phyloP scores from a whole-genome alignment of 2,329 filamentous ascomycete species.

The Trichoderma koningiopsis region DNA sequence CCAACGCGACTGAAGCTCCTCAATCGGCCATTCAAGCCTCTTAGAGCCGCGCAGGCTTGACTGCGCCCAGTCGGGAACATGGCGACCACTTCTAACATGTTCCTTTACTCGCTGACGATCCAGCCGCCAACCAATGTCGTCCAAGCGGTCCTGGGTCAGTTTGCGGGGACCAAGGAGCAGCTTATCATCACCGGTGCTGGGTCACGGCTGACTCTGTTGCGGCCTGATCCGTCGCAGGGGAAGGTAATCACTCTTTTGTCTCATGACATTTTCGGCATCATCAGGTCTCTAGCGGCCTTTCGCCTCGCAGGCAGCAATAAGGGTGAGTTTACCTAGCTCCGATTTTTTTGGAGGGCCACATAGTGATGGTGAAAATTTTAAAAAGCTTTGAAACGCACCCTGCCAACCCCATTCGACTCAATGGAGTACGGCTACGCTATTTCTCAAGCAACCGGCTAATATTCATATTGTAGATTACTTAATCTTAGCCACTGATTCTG shows the following conservation, averaged over 20 bases:
- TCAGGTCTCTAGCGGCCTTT: slow-evolving; percentile 85
- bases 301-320: slow-evolving; percentile 91
- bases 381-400: slow-evolving; percentile 32
- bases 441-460: slow-evolving; percentile 34
- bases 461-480: slow-evolving; percentile 73
- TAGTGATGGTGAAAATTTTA: slow-evolving; percentile 26
- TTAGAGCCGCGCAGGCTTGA: slow-evolving; percentile 52
- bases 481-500: slow-evolving; percentile 92
- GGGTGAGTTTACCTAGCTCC: slow-evolving; percentile 66
- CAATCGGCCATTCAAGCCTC: slow-evolving; percentile 35
- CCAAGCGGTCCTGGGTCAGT: slow-evolving; percentile 91
- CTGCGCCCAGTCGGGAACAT: slow-evolving; percentile 62
- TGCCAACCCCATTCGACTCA: slow-evolving; percentile 28
- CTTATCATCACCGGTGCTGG: slow-evolving; percentile 94
- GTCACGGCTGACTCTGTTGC: slow-evolving; percentile 83
- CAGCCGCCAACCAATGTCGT: slow-evolving; percentile 88
- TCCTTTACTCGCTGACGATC: slow-evolving; percentile 96
- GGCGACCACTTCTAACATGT: slow-evolving; percentile 98
- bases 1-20: slow-evolving; percentile 31
- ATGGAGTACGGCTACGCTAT: slow-evolving; percentile 34
- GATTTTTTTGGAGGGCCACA: slow-evolving; percentile 15
- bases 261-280: slow-evolving; percentile 95
- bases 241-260: slow-evolving; percentile 85
- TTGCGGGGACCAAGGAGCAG: slow-evolving; percentile 94
- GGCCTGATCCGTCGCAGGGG: slow-evolving; percentile 81